These are phyloP conservation scores for Boletus edulis DNA, from an alignment of 768 basidiomycete species.

Conservation along the genomic window DNA sequence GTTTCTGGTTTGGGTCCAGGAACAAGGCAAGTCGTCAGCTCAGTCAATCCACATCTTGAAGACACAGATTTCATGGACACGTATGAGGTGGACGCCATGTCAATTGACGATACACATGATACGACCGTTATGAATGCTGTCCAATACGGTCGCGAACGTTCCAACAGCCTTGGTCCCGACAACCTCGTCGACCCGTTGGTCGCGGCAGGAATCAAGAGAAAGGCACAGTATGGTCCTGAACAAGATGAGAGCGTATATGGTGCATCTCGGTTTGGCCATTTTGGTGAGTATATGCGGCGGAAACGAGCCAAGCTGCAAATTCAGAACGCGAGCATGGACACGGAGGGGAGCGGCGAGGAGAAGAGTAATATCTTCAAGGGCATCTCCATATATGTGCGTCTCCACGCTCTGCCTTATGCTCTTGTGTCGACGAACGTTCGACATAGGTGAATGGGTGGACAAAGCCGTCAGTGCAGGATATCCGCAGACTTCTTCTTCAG, in stretches of 20 bases:
- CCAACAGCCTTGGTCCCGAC: slow-evolving; percentile 10
- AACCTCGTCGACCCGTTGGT: not conserved
- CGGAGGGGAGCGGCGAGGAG: slow-evolving; percentile 14
- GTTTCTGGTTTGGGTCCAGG: too few relatives aligned
- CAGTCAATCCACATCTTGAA: not conserved
- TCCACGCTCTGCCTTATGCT: not conserved
- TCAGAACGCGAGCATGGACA: slow-evolving; percentile 54
- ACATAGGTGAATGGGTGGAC: slow-evolving; percentile 88
- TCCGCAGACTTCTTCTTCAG: slow-evolving; percentile 74
- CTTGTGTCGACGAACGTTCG: not conserved
- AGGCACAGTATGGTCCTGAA: slow-evolving; percentile 14
- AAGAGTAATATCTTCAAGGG: slow-evolving; percentile 65
- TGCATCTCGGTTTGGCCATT: slow-evolving; percentile 75
- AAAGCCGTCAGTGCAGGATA: slow-evolving; percentile 78
- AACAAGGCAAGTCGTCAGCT: not conserved
- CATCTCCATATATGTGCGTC: slow-evolving; percentile 79
- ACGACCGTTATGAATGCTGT: slow-evolving; percentile 18
- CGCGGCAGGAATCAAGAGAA: slow-evolving; percentile 17
- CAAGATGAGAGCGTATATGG: slow-evolving; percentile 61
- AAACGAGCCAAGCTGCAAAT: slow-evolving; percentile 91
- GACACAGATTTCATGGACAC: slow-evolving; percentile 35
- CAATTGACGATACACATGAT: slow-evolving; percentile 16
- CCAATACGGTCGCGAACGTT: slow-evolving; percentile 36
- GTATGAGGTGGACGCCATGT: slow-evolving; percentile 6
- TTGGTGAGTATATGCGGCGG: slow-evolving; percentile 85